Evolutionary conservation across 176 grass and related monocot species (phyloP), one percentile per base, ranked within the genome.

Genomic region (Eremochloa ophiuroides): DNA sequence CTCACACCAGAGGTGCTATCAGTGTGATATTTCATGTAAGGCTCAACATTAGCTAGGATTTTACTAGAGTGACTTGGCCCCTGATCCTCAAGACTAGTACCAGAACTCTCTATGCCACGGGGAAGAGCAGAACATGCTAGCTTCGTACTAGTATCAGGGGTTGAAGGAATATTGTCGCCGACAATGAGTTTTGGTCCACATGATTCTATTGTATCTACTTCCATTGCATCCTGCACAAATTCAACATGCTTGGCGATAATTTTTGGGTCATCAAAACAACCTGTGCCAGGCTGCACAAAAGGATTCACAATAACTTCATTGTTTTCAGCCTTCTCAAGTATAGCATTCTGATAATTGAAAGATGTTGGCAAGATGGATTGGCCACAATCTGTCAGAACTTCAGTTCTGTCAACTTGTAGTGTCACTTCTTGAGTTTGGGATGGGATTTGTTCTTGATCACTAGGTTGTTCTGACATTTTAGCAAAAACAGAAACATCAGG

Each of bases 161-260:
- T 62, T 70, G 85, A 63, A 83, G 62, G 68, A 74, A 14, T 28
- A 64, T 35, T 41, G 23, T 38, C 62, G 58, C 51, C 69, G 16
- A 18, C 29, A 68, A 41, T 8, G 60, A 79, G 38, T 17, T 66
- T 84, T 34, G 23, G 4, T 28, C 48, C 44, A 13, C 22, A 33
- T 60, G 55, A 87, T 37, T 86, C 51, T 68, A 48, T 68, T 69
- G 20, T 17, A 84, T 87, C 88, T 55, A 79, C 30, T 83, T 83
- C 69, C 80, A 90, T 75, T 70, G 53, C 62, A 38, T 91, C 63
- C 11, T 78, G 61, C 78, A 75, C 40, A 83, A 60, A 69, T 40
- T 62, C 80, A 31, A 26, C 62, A 70, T 69, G 14, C 10, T 80
- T 55, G 0, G 41, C 41, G 10, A 33, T 28, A 17, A 18, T 39